phyloP scores from a whole-genome alignment of 306 rosid species.

The Datisca glomerata region DNA sequence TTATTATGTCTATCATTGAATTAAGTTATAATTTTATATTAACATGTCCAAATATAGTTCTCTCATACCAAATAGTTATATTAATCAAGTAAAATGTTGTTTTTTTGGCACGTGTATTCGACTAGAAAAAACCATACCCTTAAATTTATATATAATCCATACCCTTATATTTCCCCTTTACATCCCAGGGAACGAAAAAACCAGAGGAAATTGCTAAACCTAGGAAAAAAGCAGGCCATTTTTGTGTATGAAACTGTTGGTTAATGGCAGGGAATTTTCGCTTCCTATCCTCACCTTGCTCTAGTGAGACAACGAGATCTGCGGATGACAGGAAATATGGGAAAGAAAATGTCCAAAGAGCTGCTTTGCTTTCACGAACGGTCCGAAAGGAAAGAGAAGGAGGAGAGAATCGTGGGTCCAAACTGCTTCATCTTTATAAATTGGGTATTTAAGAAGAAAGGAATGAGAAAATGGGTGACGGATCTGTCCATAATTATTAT shows the following conservation, averaged over 20 bases:
- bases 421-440: constrained; percentile 29
- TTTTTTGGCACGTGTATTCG: too few relatives aligned
- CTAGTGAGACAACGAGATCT: constrained; percentile 24
- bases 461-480: too few relatives aligned
- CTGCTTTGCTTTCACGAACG: constrained; percentile 15
- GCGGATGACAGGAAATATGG: constrained; percentile 15
- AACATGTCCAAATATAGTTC: too few relatives aligned
- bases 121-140: too few relatives aligned
- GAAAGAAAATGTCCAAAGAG: background rate
- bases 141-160: too few relatives aligned
- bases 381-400: constrained; percentile 34
- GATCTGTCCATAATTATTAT: too few relatives aligned
- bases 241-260: background rate
- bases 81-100: too few relatives aligned
- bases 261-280: background rate
- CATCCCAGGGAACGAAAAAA: background rate
- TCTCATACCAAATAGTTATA: too few relatives aligned
- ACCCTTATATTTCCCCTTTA: too few relatives aligned
- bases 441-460: too few relatives aligned
- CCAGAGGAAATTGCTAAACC: constrained; percentile 1
- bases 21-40: too few relatives aligned
- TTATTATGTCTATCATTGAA: too few relatives aligned
- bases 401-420: constrained; percentile 34
- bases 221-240: constrained; percentile 9
- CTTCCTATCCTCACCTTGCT: constrained; percentile 8